Percentiles rank a stretch among this genome's conserved stretches.
Evolutionary conservation across 148 eudicot genomes (phyloP).

Genomic region (Persicaria tinctoria): DNA sequence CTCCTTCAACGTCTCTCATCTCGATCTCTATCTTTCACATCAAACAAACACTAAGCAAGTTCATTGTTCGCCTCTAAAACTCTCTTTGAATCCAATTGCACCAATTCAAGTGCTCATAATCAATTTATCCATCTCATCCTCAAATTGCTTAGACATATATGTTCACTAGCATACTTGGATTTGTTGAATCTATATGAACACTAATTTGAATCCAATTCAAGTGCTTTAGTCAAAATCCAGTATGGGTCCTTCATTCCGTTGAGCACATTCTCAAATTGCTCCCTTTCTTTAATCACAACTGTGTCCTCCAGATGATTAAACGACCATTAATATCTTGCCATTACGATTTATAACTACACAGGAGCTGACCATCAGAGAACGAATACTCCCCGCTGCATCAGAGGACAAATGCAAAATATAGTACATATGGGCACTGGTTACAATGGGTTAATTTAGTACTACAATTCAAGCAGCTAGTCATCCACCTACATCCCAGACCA

Average conservation of each 20-base stretch:
- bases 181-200: conserved; percentile 1
- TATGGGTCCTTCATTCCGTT: conserved; percentile 17
- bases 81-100: conserved; percentile 18
- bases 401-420: too few species aligned
- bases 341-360: too few species aligned
- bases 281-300: not conserved
- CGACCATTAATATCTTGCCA: too few species aligned
- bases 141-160: conserved; percentile 15
- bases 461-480: too few species aligned
- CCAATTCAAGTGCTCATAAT: conserved; percentile 31
- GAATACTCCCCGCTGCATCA: too few species aligned
- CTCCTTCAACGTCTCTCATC: too few species aligned
- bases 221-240: not conserved
- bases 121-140: conserved; percentile 26
- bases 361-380: too few species aligned
- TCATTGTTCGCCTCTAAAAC: not conserved
- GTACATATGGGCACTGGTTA: too few species aligned
- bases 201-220: conserved; percentile 23
- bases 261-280: not conserved
- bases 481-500: too few species aligned
- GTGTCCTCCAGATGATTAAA: conserved; percentile 18
- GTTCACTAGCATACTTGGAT: not conserved
- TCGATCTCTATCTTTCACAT: conserved; percentile 21
- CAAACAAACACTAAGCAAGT: conserved; percentile 4
- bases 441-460: too few species aligned